Conservation (phyloP, 495 filamentous ascomycete species). For the Letharia columbiana region DNA sequence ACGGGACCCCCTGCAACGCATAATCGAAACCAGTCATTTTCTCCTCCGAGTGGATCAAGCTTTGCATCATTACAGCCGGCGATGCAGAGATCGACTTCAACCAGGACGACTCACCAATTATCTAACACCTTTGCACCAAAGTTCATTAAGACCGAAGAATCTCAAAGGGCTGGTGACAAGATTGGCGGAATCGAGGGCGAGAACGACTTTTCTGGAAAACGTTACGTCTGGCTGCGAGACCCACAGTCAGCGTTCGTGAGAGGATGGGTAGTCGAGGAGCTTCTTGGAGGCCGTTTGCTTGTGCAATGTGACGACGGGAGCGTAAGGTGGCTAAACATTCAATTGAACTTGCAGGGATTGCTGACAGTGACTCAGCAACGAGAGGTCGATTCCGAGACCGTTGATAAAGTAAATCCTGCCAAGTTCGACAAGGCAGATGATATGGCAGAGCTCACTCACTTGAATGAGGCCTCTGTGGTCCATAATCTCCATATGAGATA, state of each 20-base stretch:
- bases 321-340: conserved; percentile 41
- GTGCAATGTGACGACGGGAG: conserved; percentile 93
- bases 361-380: conserved; percentile 56
- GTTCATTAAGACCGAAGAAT: conserved; percentile 82
- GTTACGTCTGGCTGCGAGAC: conserved; percentile 96
- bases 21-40: conserved; percentile 48
- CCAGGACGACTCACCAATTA: conserved; percentile 42
- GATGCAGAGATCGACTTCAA: conserved; percentile 54
- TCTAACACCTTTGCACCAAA: conserved; percentile 84
- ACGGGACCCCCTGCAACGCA: conserved; percentile 39
- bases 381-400: conserved; percentile 70
- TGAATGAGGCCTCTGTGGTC: conserved; percentile 96
- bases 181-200: conserved; percentile 81
- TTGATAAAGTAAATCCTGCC: conserved; percentile 97
- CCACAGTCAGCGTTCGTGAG: conserved; percentile 79
- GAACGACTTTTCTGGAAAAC: conserved; percentile 97
- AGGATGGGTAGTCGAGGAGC: conserved; percentile 82
- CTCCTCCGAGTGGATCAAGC: conserved; percentile 35
- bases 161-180: conserved; percentile 54
- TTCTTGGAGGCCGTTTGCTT: conserved; percentile 54
- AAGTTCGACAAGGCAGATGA: conserved; percentile 99
- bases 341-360: neutral
- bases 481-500: conserved; percentile 94
- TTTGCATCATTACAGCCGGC: conserved; percentile 31
- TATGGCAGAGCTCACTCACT: conserved; percentile 96